Conservation (phyloP, 108 stramenopile species). For the Skeletonema menzelii region DNA sequence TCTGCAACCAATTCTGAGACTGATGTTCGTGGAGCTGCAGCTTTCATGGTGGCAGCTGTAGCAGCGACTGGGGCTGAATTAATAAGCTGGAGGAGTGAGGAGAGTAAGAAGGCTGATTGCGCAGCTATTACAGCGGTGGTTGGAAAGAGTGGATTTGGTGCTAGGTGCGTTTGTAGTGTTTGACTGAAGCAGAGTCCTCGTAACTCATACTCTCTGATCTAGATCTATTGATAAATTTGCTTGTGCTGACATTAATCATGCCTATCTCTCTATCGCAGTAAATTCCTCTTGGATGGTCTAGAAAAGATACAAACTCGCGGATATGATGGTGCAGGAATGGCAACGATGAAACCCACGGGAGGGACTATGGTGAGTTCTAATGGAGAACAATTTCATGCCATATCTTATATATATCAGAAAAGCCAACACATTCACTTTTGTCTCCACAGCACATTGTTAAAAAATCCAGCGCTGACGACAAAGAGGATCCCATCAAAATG, state of each 20-base stretch:
- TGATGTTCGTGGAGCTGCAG: neutral
- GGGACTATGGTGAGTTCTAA: slow-evolving; percentile 29
- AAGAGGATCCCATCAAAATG: slow-evolving; percentile 70
- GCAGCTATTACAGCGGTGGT: slow-evolving; percentile 54
- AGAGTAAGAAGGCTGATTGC: slow-evolving; percentile 33
- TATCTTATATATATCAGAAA: neutral
- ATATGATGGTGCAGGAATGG: slow-evolving; percentile 88
- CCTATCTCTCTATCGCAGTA: slow-evolving; percentile 14
- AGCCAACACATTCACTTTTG: neutral
- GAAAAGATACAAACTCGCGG: slow-evolving; percentile 84
- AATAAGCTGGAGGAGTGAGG: slow-evolving; percentile 1
- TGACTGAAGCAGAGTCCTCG: neutral
- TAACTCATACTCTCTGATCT: neutral
- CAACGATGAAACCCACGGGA: slow-evolving; percentile 47
- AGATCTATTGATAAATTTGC: neutral
- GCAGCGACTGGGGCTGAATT: neutral
- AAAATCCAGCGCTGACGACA: slow-evolving; percentile 68
- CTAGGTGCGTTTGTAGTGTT: slow-evolving; percentile 32
- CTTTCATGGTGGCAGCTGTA: neutral
- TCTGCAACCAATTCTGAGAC: neutral
- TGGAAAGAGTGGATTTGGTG: slow-evolving; percentile 45
- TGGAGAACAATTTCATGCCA: neutral
- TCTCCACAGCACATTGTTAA: slow-evolving; percentile 57
- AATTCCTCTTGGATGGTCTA: slow-evolving; percentile 74
- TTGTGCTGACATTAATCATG: neutral